Conservation (phyloP, 306 rosid species). For the Begonia fuchsioides region DNA sequence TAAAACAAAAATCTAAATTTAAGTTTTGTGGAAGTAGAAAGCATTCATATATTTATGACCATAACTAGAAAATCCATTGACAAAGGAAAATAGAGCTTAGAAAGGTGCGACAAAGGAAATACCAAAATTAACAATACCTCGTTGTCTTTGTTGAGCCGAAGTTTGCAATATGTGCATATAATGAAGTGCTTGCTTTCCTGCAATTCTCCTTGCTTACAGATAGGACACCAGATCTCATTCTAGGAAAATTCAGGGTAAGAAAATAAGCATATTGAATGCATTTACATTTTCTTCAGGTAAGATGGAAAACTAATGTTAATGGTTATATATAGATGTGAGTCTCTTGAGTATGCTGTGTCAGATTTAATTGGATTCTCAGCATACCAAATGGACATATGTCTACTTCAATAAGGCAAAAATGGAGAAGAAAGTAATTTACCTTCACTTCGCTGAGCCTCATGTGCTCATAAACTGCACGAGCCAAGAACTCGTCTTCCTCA, state of each 20-base stretch:
- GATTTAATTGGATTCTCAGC: too few relatives aligned
- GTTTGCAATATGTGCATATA: conserved; percentile 37
- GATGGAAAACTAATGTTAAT: too few relatives aligned
- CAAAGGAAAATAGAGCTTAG: neutral
- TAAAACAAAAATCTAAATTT: too few relatives aligned
- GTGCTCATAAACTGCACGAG: conserved; percentile 55
- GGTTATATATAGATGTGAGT: too few relatives aligned
- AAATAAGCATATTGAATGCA: conserved; percentile 4
- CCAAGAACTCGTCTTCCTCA: conserved; percentile 65
- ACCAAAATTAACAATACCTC: conserved; percentile 35
- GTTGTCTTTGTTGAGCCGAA: conserved; percentile 41
- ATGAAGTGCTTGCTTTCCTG: conserved; percentile 33
- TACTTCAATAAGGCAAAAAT: too few relatives aligned
- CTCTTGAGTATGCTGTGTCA: too few relatives aligned
- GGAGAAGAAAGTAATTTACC: conserved; percentile 18
- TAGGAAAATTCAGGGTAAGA: conserved; percentile 18
- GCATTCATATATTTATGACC: too few relatives aligned
- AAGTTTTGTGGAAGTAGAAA: too few relatives aligned
- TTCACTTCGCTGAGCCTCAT: conserved; percentile 54
- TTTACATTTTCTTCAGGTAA: too few relatives aligned
- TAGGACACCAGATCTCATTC: conserved; percentile 68
- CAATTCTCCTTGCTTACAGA: conserved; percentile 68
- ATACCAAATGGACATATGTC: too few relatives aligned
- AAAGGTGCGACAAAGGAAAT: neutral
- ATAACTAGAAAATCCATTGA: neutral